A percentile compares a stretch with the other conserved stretches of the same genome.
Conservation (phyloP, 1,284 basidiomycete species). For the Phellinidium pouzarii region DNA sequence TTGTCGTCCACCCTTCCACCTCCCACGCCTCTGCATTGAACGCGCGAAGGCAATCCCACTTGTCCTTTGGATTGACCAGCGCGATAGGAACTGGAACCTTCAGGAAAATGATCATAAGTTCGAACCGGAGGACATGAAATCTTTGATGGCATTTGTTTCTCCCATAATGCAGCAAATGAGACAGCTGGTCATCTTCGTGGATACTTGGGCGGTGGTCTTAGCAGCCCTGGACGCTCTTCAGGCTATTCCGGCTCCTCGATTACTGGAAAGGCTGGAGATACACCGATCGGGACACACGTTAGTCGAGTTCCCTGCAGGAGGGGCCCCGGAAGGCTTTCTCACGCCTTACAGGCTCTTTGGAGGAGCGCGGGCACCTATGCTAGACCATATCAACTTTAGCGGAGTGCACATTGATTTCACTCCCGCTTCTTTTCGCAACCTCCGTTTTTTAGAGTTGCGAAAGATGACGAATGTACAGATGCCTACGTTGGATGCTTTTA, state of each 20-base stretch:
- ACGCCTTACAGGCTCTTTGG: slow-evolving; percentile 11
- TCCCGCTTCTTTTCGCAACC: slow-evolving; percentile 28
- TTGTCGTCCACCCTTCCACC: slow-evolving; percentile 40
- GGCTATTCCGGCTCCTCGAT: slow-evolving; percentile 30
- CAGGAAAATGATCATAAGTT: slow-evolving; percentile 27
- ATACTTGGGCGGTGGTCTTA: slow-evolving; percentile 44
- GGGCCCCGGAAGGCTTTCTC: neutral
- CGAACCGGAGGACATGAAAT: slow-evolving; percentile 36
- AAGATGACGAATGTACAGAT: slow-evolving; percentile 43
- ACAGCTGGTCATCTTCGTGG: slow-evolving; percentile 46
- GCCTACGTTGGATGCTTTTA: slow-evolving; percentile 42
- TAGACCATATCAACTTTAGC: slow-evolving; percentile 39
- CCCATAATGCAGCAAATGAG: slow-evolving; percentile 45
- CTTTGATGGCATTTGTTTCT: slow-evolving; percentile 40
- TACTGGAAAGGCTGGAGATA: slow-evolving; percentile 52
- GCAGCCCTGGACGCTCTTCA: slow-evolving; percentile 42
- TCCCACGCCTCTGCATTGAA: slow-evolving; percentile 46
- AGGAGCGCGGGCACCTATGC: slow-evolving; percentile 26
- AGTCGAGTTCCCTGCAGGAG: slow-evolving; percentile 32
- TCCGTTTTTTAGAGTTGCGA: slow-evolving; percentile 54
- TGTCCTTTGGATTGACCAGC: slow-evolving; percentile 9
- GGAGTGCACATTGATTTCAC: slow-evolving; percentile 50
- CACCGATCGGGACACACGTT: slow-evolving; percentile 44
- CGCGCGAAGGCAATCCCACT: slow-evolving; percentile 39
- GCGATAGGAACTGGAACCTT: slow-evolving; percentile 13